These are phyloP conservation scores for Cylindrodendrum hubeiense DNA, from an alignment of 2,329 filamentous ascomycete species.

Conservation along the genomic window DNA sequence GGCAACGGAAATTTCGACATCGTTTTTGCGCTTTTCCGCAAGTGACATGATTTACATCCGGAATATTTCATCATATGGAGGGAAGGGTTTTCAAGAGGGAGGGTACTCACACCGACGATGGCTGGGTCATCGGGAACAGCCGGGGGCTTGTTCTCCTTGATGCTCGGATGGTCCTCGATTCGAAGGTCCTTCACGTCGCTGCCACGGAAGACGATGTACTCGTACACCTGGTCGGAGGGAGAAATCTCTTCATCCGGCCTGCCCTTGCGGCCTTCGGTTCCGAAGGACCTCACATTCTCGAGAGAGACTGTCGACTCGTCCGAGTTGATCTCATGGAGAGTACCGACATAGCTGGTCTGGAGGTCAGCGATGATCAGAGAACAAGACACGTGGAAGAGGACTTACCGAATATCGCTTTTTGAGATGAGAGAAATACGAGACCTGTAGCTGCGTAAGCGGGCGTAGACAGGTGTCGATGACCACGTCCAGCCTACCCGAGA, in stretches of 20 bases:
- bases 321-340: slow-evolving; percentile 97
- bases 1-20: slow-evolving; percentile 99
- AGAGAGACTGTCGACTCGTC: slow-evolving; percentile 96
- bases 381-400: slow-evolving; percentile 34
- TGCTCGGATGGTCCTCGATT: slow-evolving; percentile 85
- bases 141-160: slow-evolving; percentile 80
- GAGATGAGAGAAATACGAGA: slow-evolving; percentile 97
- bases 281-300: slow-evolving; percentile 94
- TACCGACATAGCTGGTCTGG: slow-evolving; percentile 85
- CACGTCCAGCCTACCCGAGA: slow-evolving; percentile 62
- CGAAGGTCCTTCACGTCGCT: slow-evolving; percentile 98
- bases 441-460: slow-evolving; percentile 62
- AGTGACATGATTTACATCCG: slow-evolving; percentile 93
- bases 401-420: slow-evolving; percentile 95
- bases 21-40: slow-evolving; percentile 94
- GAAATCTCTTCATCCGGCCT: slow-evolving; percentile 85
- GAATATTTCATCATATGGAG: slow-evolving; percentile 88
- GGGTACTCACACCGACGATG: slow-evolving; percentile 92
- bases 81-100: slow-evolving; percentile 16
- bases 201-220: slow-evolving; percentile 98
- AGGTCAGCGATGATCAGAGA: slow-evolving; percentile 48
- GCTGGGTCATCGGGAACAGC: slow-evolving; percentile 94
- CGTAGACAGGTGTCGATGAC: slow-evolving; percentile 44
- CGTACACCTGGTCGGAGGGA: slow-evolving; percentile 89
- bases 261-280: slow-evolving; percentile 89